A percentile compares a stretch with the other conserved stretches of the same genome.
Evolutionary conservation across 768 basidiomycete species (phyloP).

Genomic region (Pluteus cervinus): DNA sequence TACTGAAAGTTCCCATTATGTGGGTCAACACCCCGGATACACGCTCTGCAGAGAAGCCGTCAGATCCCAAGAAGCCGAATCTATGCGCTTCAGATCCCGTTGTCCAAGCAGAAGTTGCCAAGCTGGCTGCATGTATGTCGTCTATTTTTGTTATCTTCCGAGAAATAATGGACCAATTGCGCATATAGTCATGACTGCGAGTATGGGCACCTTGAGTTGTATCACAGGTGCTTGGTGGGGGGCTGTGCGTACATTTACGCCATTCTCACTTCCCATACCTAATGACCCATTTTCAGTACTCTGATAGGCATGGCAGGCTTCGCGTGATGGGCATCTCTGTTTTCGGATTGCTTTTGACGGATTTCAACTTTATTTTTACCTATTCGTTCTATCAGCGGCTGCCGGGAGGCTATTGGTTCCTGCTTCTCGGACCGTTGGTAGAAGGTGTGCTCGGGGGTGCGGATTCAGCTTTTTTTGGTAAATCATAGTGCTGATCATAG

Average conservation of each 20-base stretch:
- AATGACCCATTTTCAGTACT: slow-evolving; percentile 37
- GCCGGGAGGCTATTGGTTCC: slow-evolving; percentile 81
- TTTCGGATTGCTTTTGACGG: slow-evolving; percentile 54
- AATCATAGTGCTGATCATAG: slow-evolving; percentile 10
- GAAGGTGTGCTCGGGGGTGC: slow-evolving; percentile 72
- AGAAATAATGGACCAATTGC: slow-evolving; percentile 3
- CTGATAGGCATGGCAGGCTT: slow-evolving; percentile 73
- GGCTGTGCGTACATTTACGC: slow-evolving; percentile 40
- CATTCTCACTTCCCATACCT: not conserved
- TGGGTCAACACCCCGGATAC: not conserved
- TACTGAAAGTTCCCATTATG: not conserved
- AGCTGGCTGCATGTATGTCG: slow-evolving; percentile 51
- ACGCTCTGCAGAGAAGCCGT: not conserved
- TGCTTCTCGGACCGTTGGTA: slow-evolving; percentile 56
- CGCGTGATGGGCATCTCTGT: slow-evolving; percentile 55
- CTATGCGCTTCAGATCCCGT: slow-evolving; percentile 63
- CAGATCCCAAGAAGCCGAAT: slow-evolving; percentile 7
- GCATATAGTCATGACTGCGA: slow-evolving; percentile 50
- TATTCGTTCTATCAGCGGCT: slow-evolving; percentile 48
- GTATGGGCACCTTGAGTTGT: slow-evolving; percentile 69
- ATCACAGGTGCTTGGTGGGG: slow-evolving; percentile 87
- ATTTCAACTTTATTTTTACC: slow-evolving; percentile 64
- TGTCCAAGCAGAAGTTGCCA: slow-evolving; percentile 68
- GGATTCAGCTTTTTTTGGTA: slow-evolving; percentile 12
- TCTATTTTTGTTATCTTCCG: slow-evolving; percentile 8